Percentiles rank a stretch among this genome's conserved stretches.
These are phyloP conservation scores for Tagetes patula DNA, from an alignment of 129 eudicot species.

Conservation along the genomic window DNA sequence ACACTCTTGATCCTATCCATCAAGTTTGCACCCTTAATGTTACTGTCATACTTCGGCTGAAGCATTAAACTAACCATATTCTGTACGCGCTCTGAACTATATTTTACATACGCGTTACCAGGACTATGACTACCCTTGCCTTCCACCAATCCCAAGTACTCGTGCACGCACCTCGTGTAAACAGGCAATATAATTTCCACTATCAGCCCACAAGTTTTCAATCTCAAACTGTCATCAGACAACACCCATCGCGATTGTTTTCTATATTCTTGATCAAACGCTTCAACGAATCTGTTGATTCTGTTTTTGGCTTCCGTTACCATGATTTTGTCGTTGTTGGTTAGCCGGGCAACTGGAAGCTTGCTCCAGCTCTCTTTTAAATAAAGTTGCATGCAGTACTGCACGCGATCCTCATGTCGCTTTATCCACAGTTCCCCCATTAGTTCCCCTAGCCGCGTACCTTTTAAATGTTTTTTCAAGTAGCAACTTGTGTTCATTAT, in stretches of 20 bases:
- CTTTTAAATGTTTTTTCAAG: constrained; percentile 47
- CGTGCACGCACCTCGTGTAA: constrained; percentile 47
- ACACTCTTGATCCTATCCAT: constrained; percentile 53
- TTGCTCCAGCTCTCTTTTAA: constrained; percentile 76
- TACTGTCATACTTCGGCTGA: constrained; percentile 52
- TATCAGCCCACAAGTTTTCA: constrained; percentile 51
- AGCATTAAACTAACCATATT: constrained; percentile 57
- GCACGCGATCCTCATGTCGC: constrained; percentile 39
- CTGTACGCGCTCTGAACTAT: constrained; percentile 58
- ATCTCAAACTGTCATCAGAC: constrained; percentile 59
- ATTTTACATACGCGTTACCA: constrained; percentile 43
- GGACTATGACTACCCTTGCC: constrained; percentile 20
- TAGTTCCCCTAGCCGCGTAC: constrained; percentile 66
- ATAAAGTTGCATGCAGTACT: constrained; percentile 45
- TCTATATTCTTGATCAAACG: constrained; percentile 58
- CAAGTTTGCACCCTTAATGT: constrained; percentile 48
- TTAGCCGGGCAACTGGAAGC: constrained; percentile 43
- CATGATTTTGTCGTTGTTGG: constrained; percentile 47
- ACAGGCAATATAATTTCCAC: constrained; percentile 49
- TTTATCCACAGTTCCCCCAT: constrained; percentile 71
- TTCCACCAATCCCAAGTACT: constrained; percentile 38
- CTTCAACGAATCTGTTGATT: constrained; percentile 51
- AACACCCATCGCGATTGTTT: constrained; percentile 72
- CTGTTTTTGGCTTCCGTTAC: constrained; percentile 51
- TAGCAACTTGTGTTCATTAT: constrained; percentile 73